Evolutionary conservation across 257 asterid genomes (phyloP).

Genomic region (Solanum microdontum): DNA sequence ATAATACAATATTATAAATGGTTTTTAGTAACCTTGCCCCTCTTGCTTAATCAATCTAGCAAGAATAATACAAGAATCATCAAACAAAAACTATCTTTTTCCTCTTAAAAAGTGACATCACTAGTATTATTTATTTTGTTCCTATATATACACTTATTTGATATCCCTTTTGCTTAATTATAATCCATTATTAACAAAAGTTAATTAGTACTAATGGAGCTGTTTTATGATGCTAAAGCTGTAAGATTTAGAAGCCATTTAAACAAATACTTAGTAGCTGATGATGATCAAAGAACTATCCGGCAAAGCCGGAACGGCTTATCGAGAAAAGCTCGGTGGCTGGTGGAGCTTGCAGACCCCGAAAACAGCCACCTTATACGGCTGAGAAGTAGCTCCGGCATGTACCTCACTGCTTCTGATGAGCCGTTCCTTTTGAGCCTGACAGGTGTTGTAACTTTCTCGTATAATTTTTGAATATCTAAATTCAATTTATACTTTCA

Average conservation of each 20-base stretch:
- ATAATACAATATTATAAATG: neutral
- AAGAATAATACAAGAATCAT: slow-evolving; percentile 1
- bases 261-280: slow-evolving; percentile 70
- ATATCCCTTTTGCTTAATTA: neutral
- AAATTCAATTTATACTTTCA: neutral
- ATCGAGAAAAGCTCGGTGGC: slow-evolving; percentile 62
- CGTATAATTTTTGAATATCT: neutral
- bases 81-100: slow-evolving; percentile 8
- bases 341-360: slow-evolving; percentile 56
- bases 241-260: slow-evolving; percentile 60
- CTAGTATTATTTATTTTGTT: neutral
- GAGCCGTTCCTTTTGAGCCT: slow-evolving; percentile 58
- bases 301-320: slow-evolving; percentile 66
- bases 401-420: slow-evolving; percentile 58
- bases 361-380: slow-evolving; percentile 37
- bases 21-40: neutral
- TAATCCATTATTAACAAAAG: neutral
- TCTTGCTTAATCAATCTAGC: neutral
- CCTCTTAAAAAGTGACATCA: neutral
- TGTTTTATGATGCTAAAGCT: slow-evolving; percentile 50
- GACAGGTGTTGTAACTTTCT: slow-evolving; percentile 32
- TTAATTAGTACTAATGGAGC: slow-evolving; percentile 33
- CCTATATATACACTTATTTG: neutral
- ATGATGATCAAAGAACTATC: slow-evolving; percentile 52
- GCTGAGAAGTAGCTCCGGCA: slow-evolving; percentile 62